Conservation (phyloP, 192 early-diverging fungal genomes). For the Coemansia sp. region DNA sequence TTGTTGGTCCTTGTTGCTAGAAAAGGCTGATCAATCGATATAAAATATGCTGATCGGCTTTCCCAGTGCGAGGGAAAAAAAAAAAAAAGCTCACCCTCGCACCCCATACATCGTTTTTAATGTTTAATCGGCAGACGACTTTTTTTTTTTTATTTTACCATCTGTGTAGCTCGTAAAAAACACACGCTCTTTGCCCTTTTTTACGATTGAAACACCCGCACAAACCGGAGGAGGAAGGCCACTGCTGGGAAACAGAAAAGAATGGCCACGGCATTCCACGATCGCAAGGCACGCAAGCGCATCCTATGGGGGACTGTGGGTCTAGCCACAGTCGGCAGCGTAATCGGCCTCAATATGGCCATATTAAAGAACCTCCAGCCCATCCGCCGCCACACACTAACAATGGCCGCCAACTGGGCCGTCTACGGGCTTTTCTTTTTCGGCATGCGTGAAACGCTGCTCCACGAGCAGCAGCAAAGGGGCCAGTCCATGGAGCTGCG, state of each 20-base stretch:
- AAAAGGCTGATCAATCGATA: no score
- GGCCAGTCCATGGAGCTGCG: slow-evolving; percentile 59
- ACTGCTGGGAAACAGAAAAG: background rate
- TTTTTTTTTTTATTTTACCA: no score
- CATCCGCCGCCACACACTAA: slow-evolving; percentile 27
- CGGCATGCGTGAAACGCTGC: slow-evolving; percentile 61
- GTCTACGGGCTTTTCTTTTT: slow-evolving; percentile 40
- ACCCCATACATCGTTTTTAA: no score
- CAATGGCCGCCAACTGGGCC: slow-evolving; percentile 51
- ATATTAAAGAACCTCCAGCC: slow-evolving; percentile 53
- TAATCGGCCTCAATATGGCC: slow-evolving; percentile 43
- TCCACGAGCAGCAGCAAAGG: slow-evolving; percentile 60
- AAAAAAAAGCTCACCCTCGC: no score
- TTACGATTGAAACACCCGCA: no score
- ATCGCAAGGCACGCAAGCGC: slow-evolving; percentile 30
- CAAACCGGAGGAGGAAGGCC: background rate
- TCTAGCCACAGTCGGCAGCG: slow-evolving; percentile 26
- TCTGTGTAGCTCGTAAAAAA: no score
- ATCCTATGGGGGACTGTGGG: slow-evolving; percentile 35
- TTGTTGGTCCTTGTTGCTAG: no score
- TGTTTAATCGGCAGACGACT: no score
- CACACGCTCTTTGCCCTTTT: background rate
- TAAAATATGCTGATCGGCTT: no score
- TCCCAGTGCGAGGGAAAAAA: no score
- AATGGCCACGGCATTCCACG: slow-evolving; percentile 10